phyloP scores from a whole-genome alignment of 2,329 filamentous ascomycete genomes.

The Drechslerella dactyloides region DNA sequence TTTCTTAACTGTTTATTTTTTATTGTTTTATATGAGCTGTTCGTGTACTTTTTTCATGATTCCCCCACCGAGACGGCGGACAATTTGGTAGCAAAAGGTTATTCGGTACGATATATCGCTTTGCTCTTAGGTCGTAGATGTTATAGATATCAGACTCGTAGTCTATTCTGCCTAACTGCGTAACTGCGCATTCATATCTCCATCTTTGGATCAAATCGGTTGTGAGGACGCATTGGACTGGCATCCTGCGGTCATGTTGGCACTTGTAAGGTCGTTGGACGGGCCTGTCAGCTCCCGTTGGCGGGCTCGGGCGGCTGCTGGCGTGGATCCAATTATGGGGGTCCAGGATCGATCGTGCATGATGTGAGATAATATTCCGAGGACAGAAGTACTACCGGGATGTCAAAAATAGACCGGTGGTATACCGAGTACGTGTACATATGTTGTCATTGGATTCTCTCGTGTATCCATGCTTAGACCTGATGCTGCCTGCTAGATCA shows the following conservation, averaged over 20 bases:
- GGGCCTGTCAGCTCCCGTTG: slow-evolving; percentile 2
- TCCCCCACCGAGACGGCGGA: slow-evolving; percentile 17
- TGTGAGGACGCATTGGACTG: no score
- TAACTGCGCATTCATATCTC: no score
- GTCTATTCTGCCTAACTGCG: no score
- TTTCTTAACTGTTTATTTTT: no score
- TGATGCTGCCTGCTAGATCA: no score
- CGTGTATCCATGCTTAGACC: no score
- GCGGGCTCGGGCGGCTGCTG: slow-evolving; percentile 36
- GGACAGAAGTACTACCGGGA: no score
- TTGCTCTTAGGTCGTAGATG: background rate
- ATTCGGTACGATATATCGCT: slow-evolving; percentile 3
- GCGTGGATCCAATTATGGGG: slow-evolving; percentile 19
- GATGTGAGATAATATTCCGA: slow-evolving; percentile 9
- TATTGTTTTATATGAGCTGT: background rate
- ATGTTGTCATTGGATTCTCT: background rate
- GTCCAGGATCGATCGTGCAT: slow-evolving; percentile 38
- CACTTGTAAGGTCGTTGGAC: background rate
- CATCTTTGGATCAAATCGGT: no score
- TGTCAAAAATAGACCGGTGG: slow-evolving; percentile 24
- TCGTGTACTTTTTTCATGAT: slow-evolving; percentile 13
- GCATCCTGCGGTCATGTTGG: no score
- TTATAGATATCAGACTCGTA: background rate
- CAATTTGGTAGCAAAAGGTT: slow-evolving; percentile 24
- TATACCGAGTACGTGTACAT: no score